Conservation (phyloP, 208 protist species). For the Trypanosoma melophagium region DNA sequence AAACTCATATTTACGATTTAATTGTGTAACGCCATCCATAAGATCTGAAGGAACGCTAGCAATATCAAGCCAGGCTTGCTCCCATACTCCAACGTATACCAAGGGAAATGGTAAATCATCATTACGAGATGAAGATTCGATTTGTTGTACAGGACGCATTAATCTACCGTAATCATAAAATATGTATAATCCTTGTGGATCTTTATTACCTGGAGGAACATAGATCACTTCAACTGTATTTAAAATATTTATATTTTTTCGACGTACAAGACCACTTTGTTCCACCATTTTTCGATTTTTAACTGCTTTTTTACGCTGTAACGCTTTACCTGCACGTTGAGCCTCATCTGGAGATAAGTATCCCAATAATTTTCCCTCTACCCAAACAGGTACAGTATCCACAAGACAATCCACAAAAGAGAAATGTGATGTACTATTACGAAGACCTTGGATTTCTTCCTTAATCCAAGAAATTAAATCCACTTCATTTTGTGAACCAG, state of each 20-base stretch:
- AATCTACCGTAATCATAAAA: constrained; percentile 93
- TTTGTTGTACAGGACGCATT: constrained; percentile 94
- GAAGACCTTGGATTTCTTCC: constrained; percentile 48
- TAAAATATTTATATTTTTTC: constrained; percentile 44
- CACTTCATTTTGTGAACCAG: constrained; percentile 19
- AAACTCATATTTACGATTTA: constrained; percentile 90
- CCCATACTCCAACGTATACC: constrained; percentile 95
- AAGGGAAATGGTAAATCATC: constrained; percentile 75
- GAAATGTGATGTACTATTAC: constrained; percentile 30
- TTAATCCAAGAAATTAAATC: constrained; percentile 44
- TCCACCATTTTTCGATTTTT: constrained; percentile 47
- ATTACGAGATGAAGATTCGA: constrained; percentile 43
- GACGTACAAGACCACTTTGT: constrained; percentile 59
- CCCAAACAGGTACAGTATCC: constrained; percentile 84
- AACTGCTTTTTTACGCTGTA: constrained; percentile 61
- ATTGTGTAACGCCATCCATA: constrained; percentile 69
- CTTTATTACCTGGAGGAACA: constrained; percentile 63
- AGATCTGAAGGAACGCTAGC: constrained; percentile 88
- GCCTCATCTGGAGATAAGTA: constrained; percentile 70
- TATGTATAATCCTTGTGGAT: constrained; percentile 84
- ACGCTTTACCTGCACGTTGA: constrained; percentile 29
- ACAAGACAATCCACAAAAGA: constrained; percentile 52
- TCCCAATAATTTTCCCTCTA: constrained; percentile 91
- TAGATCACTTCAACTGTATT: constrained; percentile 83
- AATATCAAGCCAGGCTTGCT: constrained; percentile 99